Evolutionary conservation across 2,329 filamentous ascomycete species (phyloP).

Genomic region (Ophiostoma himal-ulmi): DNA sequence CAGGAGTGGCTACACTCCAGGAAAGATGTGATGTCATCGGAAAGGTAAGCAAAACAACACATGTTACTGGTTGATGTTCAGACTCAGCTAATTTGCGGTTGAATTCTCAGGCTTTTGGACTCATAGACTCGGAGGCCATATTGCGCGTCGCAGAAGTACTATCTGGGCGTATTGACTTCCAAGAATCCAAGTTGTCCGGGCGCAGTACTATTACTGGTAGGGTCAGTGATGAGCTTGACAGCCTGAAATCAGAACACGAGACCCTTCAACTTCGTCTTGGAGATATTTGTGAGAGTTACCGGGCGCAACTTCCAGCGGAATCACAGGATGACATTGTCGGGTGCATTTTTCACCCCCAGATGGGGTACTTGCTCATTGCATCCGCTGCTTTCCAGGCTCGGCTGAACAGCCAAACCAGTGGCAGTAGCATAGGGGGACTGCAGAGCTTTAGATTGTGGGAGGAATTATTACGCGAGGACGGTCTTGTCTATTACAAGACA

Average conservation of each 20-base stretch:
- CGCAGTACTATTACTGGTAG: slow-evolving; percentile 68
- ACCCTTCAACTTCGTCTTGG: slow-evolving; percentile 70
- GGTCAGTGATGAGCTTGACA: slow-evolving; percentile 68
- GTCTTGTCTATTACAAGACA: slow-evolving; percentile 80
- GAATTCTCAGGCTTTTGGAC: background rate
- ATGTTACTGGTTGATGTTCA: background rate
- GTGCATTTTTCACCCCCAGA: slow-evolving; percentile 84
- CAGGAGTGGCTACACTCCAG: slow-evolving; percentile 38
- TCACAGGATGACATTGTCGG: slow-evolving; percentile 53
- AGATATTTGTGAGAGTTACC: slow-evolving; percentile 59
- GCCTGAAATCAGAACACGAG: slow-evolving; percentile 69
- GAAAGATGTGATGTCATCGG: slow-evolving; percentile 33
- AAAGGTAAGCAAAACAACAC: slow-evolving; percentile 8
- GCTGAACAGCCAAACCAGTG: slow-evolving; percentile 41
- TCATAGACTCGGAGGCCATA: slow-evolving; percentile 7
- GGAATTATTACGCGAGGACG: slow-evolving; percentile 66
- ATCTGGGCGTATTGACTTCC: slow-evolving; percentile 67
- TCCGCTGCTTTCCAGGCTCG: slow-evolving; percentile 45
- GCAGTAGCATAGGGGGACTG: slow-evolving; percentile 50
- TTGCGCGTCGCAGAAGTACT: background rate
- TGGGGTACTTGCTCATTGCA: slow-evolving; percentile 82
- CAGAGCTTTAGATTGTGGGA: slow-evolving; percentile 61
- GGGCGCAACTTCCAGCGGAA: slow-evolving; percentile 55
- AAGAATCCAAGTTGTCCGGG: slow-evolving; percentile 63
- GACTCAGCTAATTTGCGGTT: background rate